phyloP scores from a whole-genome alignment of 352 stramenopile species.

The Globisporangium heterothallicum region DNA sequence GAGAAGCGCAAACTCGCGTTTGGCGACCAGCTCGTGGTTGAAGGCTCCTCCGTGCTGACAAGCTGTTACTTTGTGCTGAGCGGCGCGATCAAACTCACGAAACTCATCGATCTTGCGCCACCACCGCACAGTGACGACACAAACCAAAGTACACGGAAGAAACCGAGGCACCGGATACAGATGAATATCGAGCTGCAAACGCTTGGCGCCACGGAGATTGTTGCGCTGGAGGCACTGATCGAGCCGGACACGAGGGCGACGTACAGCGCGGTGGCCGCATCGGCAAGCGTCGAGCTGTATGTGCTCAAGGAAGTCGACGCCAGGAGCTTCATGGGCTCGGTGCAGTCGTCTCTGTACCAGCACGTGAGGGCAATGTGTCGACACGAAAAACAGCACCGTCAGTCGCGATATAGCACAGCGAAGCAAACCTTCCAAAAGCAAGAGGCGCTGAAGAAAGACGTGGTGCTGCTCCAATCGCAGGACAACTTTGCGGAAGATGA shows the following conservation, averaged over 20 bases:
- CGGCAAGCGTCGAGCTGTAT: slow-evolving; percentile 41
- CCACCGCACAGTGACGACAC: neutral
- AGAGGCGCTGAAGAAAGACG: slow-evolving; percentile 5
- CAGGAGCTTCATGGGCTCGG: slow-evolving; percentile 9
- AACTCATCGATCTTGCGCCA: slow-evolving; percentile 17
- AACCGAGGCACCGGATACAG: slow-evolving; percentile 11
- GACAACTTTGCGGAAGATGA: slow-evolving; percentile 7
- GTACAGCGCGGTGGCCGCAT: slow-evolving; percentile 23
- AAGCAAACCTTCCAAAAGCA: slow-evolving; percentile 5
- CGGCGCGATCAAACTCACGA: slow-evolving; percentile 28
- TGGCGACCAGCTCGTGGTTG: slow-evolving; percentile 28
- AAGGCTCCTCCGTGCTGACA: slow-evolving; percentile 13
- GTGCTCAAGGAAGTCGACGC: slow-evolving; percentile 26
- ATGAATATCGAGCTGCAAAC: slow-evolving; percentile 34
- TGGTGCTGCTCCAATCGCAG: neutral
- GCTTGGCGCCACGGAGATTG: slow-evolving; percentile 23
- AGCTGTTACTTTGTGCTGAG: slow-evolving; percentile 38
- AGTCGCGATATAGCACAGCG: slow-evolving; percentile 1
- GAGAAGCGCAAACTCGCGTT: slow-evolving; percentile 41
- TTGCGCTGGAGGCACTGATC: slow-evolving; percentile 32
- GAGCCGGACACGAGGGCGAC: slow-evolving; percentile 13
- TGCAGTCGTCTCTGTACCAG: slow-evolving; percentile 6
- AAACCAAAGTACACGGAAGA: slow-evolving; percentile 17
- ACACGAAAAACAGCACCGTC: neutral
- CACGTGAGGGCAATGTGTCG: neutral